These are phyloP conservation scores for Teunomyces cretensis DNA, from an alignment of 805 yeast genomes.

Conservation along the genomic window DNA sequence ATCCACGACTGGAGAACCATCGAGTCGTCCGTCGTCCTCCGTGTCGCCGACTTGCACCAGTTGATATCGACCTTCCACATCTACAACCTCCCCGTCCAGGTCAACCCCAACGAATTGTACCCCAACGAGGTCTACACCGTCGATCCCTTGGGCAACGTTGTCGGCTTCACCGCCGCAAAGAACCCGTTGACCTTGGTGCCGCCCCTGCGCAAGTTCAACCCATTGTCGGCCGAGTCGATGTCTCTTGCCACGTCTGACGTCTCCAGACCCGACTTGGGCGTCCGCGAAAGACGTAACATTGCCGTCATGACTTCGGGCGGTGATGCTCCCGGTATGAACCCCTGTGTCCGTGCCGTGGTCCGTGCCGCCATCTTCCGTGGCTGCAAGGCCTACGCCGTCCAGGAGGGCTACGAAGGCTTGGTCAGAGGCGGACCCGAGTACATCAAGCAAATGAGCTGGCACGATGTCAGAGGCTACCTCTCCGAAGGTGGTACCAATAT, in stretches of 20 bases:
- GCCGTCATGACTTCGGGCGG: conserved; percentile 99
- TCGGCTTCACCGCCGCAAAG: conserved; percentile 71
- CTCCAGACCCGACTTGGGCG: conserved; percentile 13
- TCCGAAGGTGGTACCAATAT: conserved; percentile 92
- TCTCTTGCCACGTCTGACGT: conserved; percentile 17
- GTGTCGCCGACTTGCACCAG: conserved; percentile 39
- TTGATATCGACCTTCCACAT: conserved; percentile 34
- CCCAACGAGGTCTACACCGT: conserved; percentile 75
- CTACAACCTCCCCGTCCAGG: conserved; percentile 44
- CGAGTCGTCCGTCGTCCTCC: conserved; percentile 46
- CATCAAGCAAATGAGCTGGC: conserved; percentile 83
- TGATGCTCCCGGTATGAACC: conserved; percentile 98
- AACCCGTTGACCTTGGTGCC: conserved; percentile 58
- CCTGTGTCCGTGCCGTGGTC: conserved; percentile 92
- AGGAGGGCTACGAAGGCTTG: conserved; percentile 94
- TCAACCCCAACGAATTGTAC: conserved; percentile 67
- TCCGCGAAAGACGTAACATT: conserved; percentile 50
- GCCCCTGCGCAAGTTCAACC: conserved; percentile 34
- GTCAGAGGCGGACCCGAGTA: conserved; percentile 76
- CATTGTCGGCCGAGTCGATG: conserved; percentile 13
- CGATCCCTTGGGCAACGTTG: conserved; percentile 80
- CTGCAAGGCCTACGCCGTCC: conserved; percentile 88
- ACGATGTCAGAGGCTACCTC: conserved; percentile 91
- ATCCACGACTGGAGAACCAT: conserved; percentile 51
- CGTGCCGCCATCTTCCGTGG: conserved; percentile 84